Percentiles rank a stretch among this genome's conserved stretches.
Evolutionary conservation across 2,329 filamentous ascomycete species (phyloP).

Genomic region (Myriangium duriaei): DNA sequence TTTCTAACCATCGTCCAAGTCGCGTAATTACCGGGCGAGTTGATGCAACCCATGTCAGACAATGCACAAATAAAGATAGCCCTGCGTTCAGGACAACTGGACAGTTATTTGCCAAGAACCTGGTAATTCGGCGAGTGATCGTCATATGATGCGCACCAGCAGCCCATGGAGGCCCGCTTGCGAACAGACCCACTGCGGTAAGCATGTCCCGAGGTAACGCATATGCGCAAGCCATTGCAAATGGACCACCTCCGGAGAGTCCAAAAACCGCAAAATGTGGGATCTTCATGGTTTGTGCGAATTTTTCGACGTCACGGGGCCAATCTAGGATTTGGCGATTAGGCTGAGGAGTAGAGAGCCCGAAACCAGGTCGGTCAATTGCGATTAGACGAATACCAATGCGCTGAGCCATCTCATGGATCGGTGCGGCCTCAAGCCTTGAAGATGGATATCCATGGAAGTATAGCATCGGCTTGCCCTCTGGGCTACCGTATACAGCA

Average conservation of each 20-base stretch:
- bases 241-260: slow-evolving; percentile 36
- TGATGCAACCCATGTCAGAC: slow-evolving; percentile 1
- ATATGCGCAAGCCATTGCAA: slow-evolving; percentile 34
- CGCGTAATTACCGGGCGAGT: background rate
- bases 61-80: no score
- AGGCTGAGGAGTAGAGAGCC: slow-evolving; percentile 28
- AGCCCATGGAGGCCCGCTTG: background rate
- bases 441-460: slow-evolving; percentile 34
- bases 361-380: slow-evolving; percentile 33
- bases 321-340: slow-evolving; percentile 29
- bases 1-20: background rate
- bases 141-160: background rate
- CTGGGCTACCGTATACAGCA: background rate
- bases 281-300: slow-evolving; percentile 31
- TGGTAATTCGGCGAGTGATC: background rate
- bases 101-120: slow-evolving; percentile 1
- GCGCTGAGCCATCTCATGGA: slow-evolving; percentile 23
- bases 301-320: slow-evolving; percentile 29
- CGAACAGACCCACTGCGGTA: slow-evolving; percentile 15
- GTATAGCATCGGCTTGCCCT: slow-evolving; percentile 25
- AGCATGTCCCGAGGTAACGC: slow-evolving; percentile 22
- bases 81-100: slow-evolving; percentile 20
- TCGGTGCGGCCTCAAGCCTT: slow-evolving; percentile 28
- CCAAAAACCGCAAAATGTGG: slow-evolving; percentile 32
- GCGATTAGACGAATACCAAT: slow-evolving; percentile 28